Base-by-base conservation (phyloP, 1,139 yeast genomes). In the Starmera stellimalicola region DNA sequence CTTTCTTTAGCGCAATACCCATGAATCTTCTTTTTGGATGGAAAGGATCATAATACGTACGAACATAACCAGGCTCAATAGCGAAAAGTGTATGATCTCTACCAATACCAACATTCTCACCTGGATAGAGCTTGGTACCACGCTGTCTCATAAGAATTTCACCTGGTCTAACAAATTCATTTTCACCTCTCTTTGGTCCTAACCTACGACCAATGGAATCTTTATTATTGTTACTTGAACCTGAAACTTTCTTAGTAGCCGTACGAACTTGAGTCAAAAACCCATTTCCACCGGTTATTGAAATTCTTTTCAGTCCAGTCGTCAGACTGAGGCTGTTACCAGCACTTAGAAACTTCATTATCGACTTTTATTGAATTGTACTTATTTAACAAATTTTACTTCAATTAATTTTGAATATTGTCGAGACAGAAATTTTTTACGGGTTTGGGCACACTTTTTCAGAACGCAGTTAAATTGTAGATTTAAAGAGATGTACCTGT, bases 121-220 rank as follows among this genome's bases (percentile, higher is more conserved):
- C 99, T 0, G 98, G 97, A 51, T 77, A 94, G 55, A 88, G 82
- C 50, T 74, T 79, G n/a, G 98, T 87, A 51, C 99, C 99, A 55
- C 97, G 73, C 55, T 91, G 99, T 58, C 97, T 76, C 77, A 84
- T 76, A 30, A 91, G 69, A 47, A 91, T 88, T 52, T 87, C 83
- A n/a, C 97, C 97, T 0, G 84, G 76, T 35, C 70, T 68, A 2
- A 78, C 83, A 25, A 49, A 49, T 31, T 61, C 48, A 52, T 81
- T 66, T 43, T 88, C 96, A 43, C 80, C 73, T 34, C 71, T 82
- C 61, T 91, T 91, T 26, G 94, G 83, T 22, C 99, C 99, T 36
- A 91, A 65, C 54, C 97, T 69, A 60, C 94, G 77, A 65, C 98
- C 98, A 4, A 91, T 88, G 16, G 98, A 88, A 58, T 88, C 96